Conservation (phyloP, 495 filamentous ascomycete species). For the Jackrogersella multiformis region DNA sequence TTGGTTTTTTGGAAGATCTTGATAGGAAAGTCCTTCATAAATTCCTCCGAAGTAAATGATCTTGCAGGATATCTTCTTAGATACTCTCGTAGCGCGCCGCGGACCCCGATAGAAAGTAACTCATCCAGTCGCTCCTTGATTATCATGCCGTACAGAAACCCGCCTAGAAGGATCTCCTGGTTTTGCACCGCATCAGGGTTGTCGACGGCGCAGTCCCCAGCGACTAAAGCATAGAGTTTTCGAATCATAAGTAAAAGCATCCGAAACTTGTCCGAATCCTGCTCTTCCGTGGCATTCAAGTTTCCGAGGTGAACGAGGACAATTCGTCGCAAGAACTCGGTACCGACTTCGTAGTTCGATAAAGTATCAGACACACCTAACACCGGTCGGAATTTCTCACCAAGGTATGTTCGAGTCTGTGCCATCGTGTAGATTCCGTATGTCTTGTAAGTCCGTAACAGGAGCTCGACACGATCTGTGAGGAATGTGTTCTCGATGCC, state of each 20-base stretch:
- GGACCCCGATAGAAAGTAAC: conserved; percentile 72
- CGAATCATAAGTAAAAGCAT: conserved; percentile 95
- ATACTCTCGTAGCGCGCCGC: conserved; percentile 73
- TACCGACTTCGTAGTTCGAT: conserved; percentile 85
- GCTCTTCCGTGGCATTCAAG: conserved; percentile 78
- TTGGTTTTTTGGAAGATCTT: conserved; percentile 82
- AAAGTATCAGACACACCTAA: conserved; percentile 81
- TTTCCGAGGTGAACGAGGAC: conserved; percentile 90
- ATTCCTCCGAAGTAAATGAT: conserved; percentile 74
- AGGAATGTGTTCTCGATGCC: conserved; percentile 89
- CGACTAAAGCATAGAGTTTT: conserved; percentile 91
- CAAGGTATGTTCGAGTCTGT: conserved; percentile 83
- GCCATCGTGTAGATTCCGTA: conserved; percentile 81
- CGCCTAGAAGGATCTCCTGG: conserved; percentile 91
- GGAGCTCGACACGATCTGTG: conserved; percentile 89
- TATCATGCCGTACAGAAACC: conserved; percentile 93
- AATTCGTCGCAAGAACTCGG: conserved; percentile 87
- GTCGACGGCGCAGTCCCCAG: conserved; percentile 89
- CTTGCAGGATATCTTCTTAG: conserved; percentile 67
- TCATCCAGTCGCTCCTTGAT: conserved; percentile 94
- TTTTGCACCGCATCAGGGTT: conserved; percentile 96
- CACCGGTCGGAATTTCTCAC: conserved; percentile 87
- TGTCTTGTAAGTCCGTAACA: conserved; percentile 90
- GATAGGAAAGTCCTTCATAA: conserved; percentile 77
- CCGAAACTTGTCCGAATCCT: conserved; percentile 91